Evolutionary conservation across 352 stramenopile species (phyloP), one percentile per base, ranked within the genome.

Genomic region (Halophytophthora batemanensis): DNA sequence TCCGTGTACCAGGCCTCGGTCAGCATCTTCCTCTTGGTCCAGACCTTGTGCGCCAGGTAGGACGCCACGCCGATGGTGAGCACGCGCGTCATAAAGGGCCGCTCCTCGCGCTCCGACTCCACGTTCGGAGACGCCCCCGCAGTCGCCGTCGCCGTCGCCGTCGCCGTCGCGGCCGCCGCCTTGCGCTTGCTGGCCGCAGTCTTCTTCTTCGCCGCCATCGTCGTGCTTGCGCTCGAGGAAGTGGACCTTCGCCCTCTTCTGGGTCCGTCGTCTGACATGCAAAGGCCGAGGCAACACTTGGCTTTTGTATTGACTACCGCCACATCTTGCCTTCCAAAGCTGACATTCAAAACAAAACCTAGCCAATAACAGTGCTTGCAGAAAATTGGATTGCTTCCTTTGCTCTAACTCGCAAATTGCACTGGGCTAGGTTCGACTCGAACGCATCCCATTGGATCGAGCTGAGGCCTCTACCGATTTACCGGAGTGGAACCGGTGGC

Each of bases 31-130:
- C 80, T 79, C 61, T 92, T 77, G 22, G 71, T 81, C 84, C 84
- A 94, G 44, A 90, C 74, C 57, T 89, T 87, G 55, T 94, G 76
- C 3, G 82, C 84, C 21, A 90, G 44, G 38, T 74, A 90, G 38
- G 84, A 94, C 40, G 74, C 81, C 40, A 77, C 55, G 12, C 66
- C 69, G 33, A 90, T 77, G 21, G 83, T 83, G 45, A 78, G 45
- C 25, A 89, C 40, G 31, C 82, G 82, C 56, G 77, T 54, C 53
- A 77, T 40, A 18, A 87, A 61, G 34, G 79, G 79, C 40, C 64
- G 48, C 14, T 62, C 57, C 31, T 74, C 65, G 5, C 17, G 11
- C 34, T 48, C 23, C 22, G 59, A 23, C 37, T 52, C 40, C 3
- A n/a, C 36, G 6, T 28, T 15, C 6, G 29, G 31, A 10, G 40